These are phyloP conservation scores for Backusella luteola DNA, from an alignment of 192 early-diverging fungal species.

Conservation along the genomic window DNA sequence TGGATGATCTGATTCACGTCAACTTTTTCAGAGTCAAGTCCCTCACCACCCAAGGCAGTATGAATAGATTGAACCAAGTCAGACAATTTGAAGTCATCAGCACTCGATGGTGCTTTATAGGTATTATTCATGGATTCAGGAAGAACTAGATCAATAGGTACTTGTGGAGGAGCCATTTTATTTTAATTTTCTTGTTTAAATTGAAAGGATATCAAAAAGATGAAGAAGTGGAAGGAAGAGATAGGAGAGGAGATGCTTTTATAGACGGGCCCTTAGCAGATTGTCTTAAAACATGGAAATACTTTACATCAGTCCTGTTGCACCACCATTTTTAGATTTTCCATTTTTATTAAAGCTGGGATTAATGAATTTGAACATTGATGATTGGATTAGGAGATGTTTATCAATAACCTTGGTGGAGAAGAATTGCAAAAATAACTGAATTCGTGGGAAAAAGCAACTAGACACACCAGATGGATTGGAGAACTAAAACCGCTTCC, in stretches of 20 bases:
- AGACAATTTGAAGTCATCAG: neutral
- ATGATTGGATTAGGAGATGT: slow-evolving; percentile 6
- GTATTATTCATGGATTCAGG: neutral
- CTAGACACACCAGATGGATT: neutral
- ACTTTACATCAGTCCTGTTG: neutral
- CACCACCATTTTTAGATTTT: slow-evolving; percentile 8
- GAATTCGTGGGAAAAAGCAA: neutral
- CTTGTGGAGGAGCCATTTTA: slow-evolving; percentile 10
- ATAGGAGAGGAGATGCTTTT: neutral
- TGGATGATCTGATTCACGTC: slow-evolving; percentile 55
- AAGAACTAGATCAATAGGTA: neutral
- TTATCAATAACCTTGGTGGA: neutral
- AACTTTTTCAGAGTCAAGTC: slow-evolving; percentile 55
- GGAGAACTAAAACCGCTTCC: neutral
- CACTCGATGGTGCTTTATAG: too few relatives aligned
- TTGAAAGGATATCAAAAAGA: neutral
- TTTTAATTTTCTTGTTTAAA: neutral
- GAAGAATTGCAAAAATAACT: slow-evolving; percentile 5
- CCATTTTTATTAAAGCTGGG: slow-evolving; percentile 3
- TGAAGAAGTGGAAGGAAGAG: neutral
- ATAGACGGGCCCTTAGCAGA: neutral
- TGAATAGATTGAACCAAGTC: slow-evolving; percentile 37
- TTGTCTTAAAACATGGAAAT: neutral
- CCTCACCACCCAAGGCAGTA: slow-evolving; percentile 49
- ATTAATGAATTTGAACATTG: neutral